A percentile compares a stretch with the other conserved stretches of the same genome.
Evolutionary conservation across 805 yeast genomes (phyloP).

Genomic region (Saccharomycopsis capsularis): DNA sequence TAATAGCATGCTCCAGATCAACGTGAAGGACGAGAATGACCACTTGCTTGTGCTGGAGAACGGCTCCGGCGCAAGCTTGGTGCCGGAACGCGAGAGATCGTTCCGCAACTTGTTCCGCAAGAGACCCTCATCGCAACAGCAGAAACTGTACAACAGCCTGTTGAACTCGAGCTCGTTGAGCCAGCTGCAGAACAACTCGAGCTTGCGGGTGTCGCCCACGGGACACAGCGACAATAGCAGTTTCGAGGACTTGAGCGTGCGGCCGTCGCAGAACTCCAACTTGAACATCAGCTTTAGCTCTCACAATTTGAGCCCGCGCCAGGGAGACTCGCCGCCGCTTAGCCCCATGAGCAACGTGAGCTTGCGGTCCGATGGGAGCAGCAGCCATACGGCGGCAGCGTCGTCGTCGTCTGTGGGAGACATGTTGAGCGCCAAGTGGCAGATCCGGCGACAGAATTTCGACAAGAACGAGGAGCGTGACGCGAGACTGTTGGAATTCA

Average conservation of each 20-base stretch:
- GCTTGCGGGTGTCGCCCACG: too few species aligned
- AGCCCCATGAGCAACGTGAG: conserved; percentile 12
- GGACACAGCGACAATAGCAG: too few species aligned
- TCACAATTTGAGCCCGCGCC: too few species aligned
- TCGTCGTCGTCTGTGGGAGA: conserved; percentile 4
- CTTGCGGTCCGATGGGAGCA: conserved; percentile 2
- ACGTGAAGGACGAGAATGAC: conserved; percentile 2
- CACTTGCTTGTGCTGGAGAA: not conserved
- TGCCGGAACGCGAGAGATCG: conserved; percentile 13
- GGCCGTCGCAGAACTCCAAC: too few species aligned
- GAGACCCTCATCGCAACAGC: too few species aligned
- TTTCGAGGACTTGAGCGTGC: too few species aligned
- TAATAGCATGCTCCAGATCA: not conserved
- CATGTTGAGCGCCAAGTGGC: conserved; percentile 16
- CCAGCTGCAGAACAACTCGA: too few species aligned
- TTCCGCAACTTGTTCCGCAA: conserved; percentile 17
- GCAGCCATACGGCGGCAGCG: not conserved
- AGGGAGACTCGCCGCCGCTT: not conserved
- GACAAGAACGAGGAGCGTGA: conserved; percentile 18
- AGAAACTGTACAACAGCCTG: too few species aligned
- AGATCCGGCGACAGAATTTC: conserved; percentile 9
- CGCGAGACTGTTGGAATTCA: conserved; percentile 8
- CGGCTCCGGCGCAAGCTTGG: not conserved
- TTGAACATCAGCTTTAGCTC: too few species aligned
- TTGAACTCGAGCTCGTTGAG: too few species aligned